Evolutionary conservation across 2,329 filamentous ascomycete genomes (phyloP), one percentile per base, ranked within the genome.

Genomic region (Bipolaris bicolor): DNA sequence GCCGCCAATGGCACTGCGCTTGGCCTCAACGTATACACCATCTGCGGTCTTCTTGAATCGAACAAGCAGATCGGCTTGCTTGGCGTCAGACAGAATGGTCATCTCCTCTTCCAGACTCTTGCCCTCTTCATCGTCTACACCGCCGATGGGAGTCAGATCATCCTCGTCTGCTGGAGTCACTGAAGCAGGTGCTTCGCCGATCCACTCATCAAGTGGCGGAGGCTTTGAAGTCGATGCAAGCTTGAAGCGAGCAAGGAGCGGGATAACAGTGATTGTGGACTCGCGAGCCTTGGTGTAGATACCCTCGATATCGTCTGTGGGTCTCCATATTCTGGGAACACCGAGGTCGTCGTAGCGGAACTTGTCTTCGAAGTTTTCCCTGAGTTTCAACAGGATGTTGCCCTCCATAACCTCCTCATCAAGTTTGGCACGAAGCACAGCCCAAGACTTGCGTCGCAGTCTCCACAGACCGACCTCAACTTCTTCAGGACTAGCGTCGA

Each of bases 361-460:
- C 78, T 97, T 97, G 80, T 99, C 95, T 78, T 99, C 95, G 66
- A 99, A 99, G 80, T 97, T 98, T 77, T 99, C 95, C 34, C 95
- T 88, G 49, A 99, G 86, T 81, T 99, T 99, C 66, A 98, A 83
- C 33, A 98, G 81, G 52, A 99, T 88, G 73, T 98, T 99, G 69
- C 94, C 94, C 79, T 98, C 95, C 88, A 96, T 96, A 73, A 97
- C 91, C 78, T 99, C 95, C 73, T 99, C 95, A 34, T 98, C 94
- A 61, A 99, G 90, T 81, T 91, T 95, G 58, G 92, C 89, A 44
- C 91, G 86, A 60, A 99, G 82, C 13, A 94, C 93, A 39, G 89
- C 89, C 95, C 95, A 99, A 60, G 91, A 95, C 83, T 98, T 98
- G 63, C 94, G 88, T 57, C 94, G 88, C 63, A 99, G 80, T 55